Conservation (phyloP, 306 rosid species). For the Malus orientalis region DNA sequence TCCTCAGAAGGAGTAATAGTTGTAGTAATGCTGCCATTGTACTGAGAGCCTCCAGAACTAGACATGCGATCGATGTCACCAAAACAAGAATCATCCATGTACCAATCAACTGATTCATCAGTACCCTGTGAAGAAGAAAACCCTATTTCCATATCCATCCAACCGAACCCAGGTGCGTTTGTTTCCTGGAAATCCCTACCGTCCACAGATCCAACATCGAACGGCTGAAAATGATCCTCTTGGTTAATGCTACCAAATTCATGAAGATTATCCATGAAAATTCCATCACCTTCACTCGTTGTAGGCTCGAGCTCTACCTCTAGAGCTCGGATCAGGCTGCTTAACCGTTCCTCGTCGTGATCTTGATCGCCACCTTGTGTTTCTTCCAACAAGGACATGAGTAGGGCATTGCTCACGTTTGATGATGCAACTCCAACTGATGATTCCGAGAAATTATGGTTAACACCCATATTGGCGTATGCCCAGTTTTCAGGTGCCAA, state of each 20-base stretch:
- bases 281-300: neutral
- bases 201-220: neutral
- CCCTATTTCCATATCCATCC: neutral
- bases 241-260: neutral
- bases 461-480: conserved; percentile 2
- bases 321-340: conserved; percentile 7
- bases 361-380: conserved; percentile 14
- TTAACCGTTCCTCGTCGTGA: conserved; percentile 8
- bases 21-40: neutral
- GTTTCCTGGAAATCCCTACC: neutral
- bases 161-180: neutral
- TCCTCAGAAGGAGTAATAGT: neutral
- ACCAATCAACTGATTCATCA: neutral
- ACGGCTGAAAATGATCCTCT: neutral
- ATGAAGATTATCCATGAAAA: neutral
- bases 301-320: conserved; percentile 4
- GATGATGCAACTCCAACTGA: neutral
- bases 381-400: conserved; percentile 16
- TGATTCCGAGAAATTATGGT: neutral
- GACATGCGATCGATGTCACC: conserved; percentile 1
- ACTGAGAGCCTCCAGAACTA: neutral
- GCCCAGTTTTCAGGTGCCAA: conserved; percentile 5
- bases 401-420: neutral
- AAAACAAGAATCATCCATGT: neutral
- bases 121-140: neutral